These are phyloP conservation scores for Sindora glabra DNA, from an alignment of 306 rosid genomes.

Conservation along the genomic window DNA sequence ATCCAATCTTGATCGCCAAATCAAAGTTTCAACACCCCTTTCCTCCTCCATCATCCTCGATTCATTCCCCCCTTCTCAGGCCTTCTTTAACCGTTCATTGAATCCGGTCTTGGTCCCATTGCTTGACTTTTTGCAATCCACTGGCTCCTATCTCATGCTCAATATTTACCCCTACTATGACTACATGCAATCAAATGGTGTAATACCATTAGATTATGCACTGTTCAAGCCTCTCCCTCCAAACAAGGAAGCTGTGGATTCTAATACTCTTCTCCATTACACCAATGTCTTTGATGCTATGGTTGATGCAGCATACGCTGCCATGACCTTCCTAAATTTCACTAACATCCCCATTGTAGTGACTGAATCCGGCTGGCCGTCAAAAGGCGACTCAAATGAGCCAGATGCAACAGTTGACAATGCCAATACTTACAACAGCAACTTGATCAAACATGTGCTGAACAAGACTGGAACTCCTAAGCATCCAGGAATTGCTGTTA, in stretches of 20 bases:
- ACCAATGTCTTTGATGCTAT: constrained; percentile 77
- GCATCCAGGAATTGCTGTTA: constrained; percentile 61
- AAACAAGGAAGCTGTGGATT: constrained; percentile 78
- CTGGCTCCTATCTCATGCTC: constrained; percentile 60
- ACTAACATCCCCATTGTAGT: constrained; percentile 63
- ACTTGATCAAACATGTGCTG: constrained; percentile 62
- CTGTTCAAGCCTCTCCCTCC: constrained; percentile 66
- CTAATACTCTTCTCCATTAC: constrained; percentile 76
- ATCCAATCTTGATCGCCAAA: constrained; percentile 65
- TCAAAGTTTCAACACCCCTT: constrained; percentile 73
- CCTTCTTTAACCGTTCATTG: constrained; percentile 64
- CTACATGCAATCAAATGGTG: constrained; percentile 75
- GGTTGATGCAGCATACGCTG: constrained; percentile 71
- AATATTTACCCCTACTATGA: constrained; percentile 83
- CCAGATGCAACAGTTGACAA: constrained; percentile 78
- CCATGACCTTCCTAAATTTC: constrained; percentile 70
- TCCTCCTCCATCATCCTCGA: constrained; percentile 73
- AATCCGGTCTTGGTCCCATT: constrained; percentile 62
- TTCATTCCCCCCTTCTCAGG: constrained; percentile 87
- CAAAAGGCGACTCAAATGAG: constrained; percentile 51
- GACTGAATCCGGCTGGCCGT: constrained; percentile 88
- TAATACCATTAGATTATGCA: constrained; percentile 71
- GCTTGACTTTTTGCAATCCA: constrained; percentile 72
- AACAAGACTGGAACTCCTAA: constrained; percentile 82
- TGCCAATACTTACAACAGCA: constrained; percentile 82